Evolutionary conservation across 371 early-diverging fungal species (phyloP), one percentile per base, ranked within the genome.

Genomic region (Polyrhizophydium stewartii): DNA sequence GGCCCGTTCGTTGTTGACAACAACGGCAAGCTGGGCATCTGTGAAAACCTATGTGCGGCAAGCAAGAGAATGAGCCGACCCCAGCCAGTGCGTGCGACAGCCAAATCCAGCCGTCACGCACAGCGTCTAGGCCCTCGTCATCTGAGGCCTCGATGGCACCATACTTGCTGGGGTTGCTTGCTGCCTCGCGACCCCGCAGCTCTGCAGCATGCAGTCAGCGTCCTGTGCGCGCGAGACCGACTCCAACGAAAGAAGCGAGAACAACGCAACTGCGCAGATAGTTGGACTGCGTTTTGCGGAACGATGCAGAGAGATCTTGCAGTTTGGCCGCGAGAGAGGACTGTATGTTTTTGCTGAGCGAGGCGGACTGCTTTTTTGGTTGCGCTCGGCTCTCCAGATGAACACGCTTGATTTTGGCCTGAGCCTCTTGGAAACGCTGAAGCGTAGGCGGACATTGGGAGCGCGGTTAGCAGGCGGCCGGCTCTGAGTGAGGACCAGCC

Each of bases 181-280:
- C 22, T 16, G 72, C 63, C 51, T 79, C 77, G n/a, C 67, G 56
- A 1, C 74, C 73, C 0, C 77, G 67, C 1, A 79, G 71, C 61
- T 76, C 79, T 79, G 35, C 16, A 24, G 55, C 17, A 49, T 58
- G n/a, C 43, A 37, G 31, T 7, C 5, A 25, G 19, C 10, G 16
- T 51, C 27, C 27, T 5, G 33, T 51, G 7, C 2, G 28, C 17
- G 2, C 50, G 9, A 49, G 6, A 7, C n/a, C n/a, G n/a, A n/a
- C n/a, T n/a, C n/a, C n/a, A n/a, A n/a, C n/a, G n/a, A n/a, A n/a
- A n/a, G n/a, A n/a, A n/a, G n/a, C n/a, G n/a, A n/a, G n/a, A n/a
- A n/a, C n/a, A n/a, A n/a, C n/a, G n/a, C n/a, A n/a, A 90, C 92
- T 92, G 64, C 91, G 84, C 71, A 98, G 68, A 66, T 96, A 98